Percentiles rank a stretch among this genome's conserved stretches.
These are phyloP conservation scores for Panicum virgatum DNA, from an alignment of 202 grass and related monocot genomes.

Conservation along the genomic window DNA sequence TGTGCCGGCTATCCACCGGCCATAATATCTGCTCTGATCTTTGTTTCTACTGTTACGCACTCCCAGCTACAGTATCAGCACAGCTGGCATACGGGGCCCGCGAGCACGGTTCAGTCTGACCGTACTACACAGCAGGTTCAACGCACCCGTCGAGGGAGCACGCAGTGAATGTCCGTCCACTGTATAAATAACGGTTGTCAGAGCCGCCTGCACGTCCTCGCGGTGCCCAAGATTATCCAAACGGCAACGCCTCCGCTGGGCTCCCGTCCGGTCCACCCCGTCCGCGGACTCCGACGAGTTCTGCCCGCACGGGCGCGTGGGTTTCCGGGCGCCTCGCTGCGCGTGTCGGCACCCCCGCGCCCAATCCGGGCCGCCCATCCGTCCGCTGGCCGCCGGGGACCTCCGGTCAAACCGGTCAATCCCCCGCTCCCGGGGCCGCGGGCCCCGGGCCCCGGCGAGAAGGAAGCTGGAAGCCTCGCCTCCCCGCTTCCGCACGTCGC, in stretches of 20 bases:
- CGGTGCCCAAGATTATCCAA: not conserved
- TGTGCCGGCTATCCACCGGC: too few species aligned
- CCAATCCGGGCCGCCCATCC: conserved; percentile 16
- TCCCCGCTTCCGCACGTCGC: conserved; percentile 22
- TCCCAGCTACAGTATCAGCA: not conserved
- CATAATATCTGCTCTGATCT: not conserved
- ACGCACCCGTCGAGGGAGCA: not conserved
- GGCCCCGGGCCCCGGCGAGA: conserved; percentile 28
- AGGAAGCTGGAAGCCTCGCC: conserved; percentile 15
- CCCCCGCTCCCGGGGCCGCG: not conserved
- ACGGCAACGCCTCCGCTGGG: not conserved
- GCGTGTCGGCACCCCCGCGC: conserved; percentile 17
- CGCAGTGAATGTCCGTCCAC: conserved; percentile 18
- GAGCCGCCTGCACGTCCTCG: not conserved
- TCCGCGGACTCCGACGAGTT: conserved; percentile 11
- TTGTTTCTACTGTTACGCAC: not conserved
- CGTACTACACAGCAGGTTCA: conserved; percentile 1
- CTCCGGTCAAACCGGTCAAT: conserved; percentile 12
- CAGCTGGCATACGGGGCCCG: too few species aligned
- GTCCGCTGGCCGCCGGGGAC: not conserved
- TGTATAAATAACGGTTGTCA: conserved; percentile 50
- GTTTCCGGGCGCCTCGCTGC: conserved; percentile 35
- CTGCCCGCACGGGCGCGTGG: conserved; percentile 23
- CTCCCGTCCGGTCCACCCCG: too few species aligned
- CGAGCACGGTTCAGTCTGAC: too few species aligned